Evolutionary conservation across 1,139 yeast species (phyloP).

Genomic region (Petasospora rhodanensis): DNA sequence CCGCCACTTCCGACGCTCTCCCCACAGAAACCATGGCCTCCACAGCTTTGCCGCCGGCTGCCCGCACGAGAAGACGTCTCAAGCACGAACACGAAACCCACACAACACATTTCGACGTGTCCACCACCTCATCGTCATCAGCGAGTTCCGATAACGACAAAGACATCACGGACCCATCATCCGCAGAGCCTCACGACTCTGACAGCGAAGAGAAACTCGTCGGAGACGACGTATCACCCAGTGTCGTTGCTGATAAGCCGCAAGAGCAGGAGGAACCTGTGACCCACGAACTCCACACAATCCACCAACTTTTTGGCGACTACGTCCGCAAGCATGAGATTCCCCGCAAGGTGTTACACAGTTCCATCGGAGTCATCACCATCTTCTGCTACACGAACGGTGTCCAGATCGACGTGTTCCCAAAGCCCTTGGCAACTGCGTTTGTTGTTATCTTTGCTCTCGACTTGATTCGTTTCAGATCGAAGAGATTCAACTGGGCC

Average conservation of each 20-base stretch:
- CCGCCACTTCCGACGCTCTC: no score
- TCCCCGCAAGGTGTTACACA: constrained; percentile 82
- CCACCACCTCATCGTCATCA: constrained; percentile 6
- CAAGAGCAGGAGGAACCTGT: no score
- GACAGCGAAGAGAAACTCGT: constrained; percentile 32
- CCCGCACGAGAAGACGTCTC: constrained; percentile 12
- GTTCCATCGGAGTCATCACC: constrained; percentile 80
- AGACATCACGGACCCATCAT: constrained; percentile 5
- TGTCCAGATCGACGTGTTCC: constrained; percentile 48
- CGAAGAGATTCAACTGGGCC: constrained; percentile 53
- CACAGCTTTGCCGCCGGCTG: constrained; percentile 10
- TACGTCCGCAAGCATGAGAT: constrained; percentile 76
- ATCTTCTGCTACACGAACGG: constrained; percentile 68
- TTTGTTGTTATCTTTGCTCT: constrained; percentile 54
- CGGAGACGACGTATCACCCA: constrained; percentile 51
- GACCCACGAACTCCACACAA: no score
- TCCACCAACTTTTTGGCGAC: constrained; percentile 39
- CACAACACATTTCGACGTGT: constrained; percentile 5
- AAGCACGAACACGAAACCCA: constrained; percentile 9
- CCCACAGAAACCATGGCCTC: constrained; percentile 4
- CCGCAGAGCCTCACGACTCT: constrained; percentile 10
- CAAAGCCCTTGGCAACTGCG: constrained; percentile 52
- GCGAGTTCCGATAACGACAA: constrained; percentile 1
- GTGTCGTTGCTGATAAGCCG: no score
- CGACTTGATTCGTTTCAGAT: constrained; percentile 65